Evolutionary conservation across 1,139 yeast species (phyloP), one percentile per base, ranked within the genome.

Genomic region (Blastobotrys apis): DNA sequence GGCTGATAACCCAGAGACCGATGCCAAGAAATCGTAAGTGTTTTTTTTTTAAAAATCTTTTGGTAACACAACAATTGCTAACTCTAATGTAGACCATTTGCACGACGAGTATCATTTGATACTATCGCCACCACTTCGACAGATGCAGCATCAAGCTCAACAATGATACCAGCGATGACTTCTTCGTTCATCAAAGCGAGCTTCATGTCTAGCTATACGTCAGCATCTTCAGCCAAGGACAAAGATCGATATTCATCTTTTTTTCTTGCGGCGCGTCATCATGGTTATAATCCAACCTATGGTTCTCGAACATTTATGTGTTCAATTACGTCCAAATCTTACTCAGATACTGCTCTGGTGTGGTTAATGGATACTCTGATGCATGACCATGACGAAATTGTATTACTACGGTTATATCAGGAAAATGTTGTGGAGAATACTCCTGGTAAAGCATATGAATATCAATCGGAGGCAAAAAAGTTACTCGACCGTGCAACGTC

Each of bases 341-440:
- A 56, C 37, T 48, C 55, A 5, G 37, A 41, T 3, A 33, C 43
- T 4, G 57, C 63, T 1, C 44, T 59, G 20, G 41, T 39, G 33
- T 59, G 62, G 61, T 43, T 58, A 17, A 39, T 52, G 37, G 43
- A 51, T 16, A 50, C 49, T 20, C 40, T 59, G 29, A 45, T 58
- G 32, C 53, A 53, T 35, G 59, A 59, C 37, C 59, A 60, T 10
- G 63, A 59, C 39, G 62, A 59, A 46, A 44, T 59, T 23, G 52
- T 59, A 27, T 56, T 60, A 27, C 48, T 59, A 34, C 50, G 56
- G 33, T 46, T 51, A 39, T 52, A 48, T 37, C 52, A 47, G 41
- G 37, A 43, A 9, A 36, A 26, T 5, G 44, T 25, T 10, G 37
- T 37, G 6, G 41, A 30, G 20, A 5, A n/a, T 2, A 33, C 27